Conservation (phyloP, 2,329 filamentous ascomycete genomes). For the Hymenoscyphus fraxineus region DNA sequence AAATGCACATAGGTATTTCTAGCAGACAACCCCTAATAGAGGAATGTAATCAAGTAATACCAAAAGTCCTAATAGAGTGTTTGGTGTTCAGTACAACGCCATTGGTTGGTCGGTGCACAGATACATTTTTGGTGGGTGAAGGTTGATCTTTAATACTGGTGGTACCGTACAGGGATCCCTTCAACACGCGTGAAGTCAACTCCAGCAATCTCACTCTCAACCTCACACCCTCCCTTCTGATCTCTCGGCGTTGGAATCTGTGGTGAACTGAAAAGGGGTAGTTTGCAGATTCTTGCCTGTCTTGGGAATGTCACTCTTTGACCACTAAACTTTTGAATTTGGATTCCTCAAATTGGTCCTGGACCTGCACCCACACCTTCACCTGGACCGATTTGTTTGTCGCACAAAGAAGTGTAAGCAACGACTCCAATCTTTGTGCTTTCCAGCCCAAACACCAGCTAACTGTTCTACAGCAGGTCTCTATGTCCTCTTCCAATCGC, state of each 20-base stretch:
- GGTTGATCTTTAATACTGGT: too few species aligned
- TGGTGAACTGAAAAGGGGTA: not conserved
- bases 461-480: slow-evolving; percentile 8
- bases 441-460: not conserved
- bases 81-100: too few species aligned
- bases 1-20: too few species aligned
- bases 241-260: not conserved
- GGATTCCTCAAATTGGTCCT: slow-evolving; percentile 6
- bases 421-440: not conserved
- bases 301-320: not conserved
- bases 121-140: too few species aligned
- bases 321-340: not conserved
- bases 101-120: too few species aligned
- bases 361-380: not conserved
- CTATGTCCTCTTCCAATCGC: slow-evolving; percentile 17
- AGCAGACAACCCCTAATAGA: too few species aligned
- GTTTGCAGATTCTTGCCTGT: not conserved
- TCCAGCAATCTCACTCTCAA: not conserved
- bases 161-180: too few species aligned
- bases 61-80: too few species aligned
- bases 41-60: too few species aligned
- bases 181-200: too few species aligned
- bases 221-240: not conserved
- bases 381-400: slow-evolving; percentile 1
- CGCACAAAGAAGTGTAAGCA: not conserved